phyloP scores from a whole-genome alignment of 192 early-diverging fungal genomes.

The Podila minutissima region DNA sequence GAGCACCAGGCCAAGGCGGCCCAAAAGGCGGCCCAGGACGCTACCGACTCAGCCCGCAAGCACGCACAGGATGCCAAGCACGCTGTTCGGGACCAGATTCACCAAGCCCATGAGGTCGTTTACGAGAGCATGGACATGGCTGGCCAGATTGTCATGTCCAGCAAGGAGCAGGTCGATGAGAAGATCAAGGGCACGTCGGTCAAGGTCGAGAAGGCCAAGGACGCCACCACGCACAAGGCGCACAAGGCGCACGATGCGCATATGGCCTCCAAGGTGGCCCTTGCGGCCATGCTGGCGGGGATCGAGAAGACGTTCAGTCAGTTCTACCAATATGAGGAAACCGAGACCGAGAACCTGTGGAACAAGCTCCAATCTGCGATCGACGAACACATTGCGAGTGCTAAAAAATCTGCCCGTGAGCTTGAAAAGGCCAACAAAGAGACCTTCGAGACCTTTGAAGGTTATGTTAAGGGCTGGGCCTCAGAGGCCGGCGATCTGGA shows the following conservation, averaged over 20 bases:
- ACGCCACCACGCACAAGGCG: constrained; percentile 26
- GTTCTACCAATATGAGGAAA: constrained; percentile 39
- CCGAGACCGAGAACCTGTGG: constrained; percentile 42
- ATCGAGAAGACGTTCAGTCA: constrained; percentile 29
- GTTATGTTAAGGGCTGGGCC: constrained; percentile 36
- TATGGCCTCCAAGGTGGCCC: constrained; percentile 21
- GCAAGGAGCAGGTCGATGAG: constrained; percentile 19
- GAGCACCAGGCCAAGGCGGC: constrained; percentile 8
- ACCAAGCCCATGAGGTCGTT: background rate
- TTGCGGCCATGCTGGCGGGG: constrained; percentile 35
- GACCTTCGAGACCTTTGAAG: constrained; percentile 32
- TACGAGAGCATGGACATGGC: background rate
- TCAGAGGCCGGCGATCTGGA: constrained; percentile 23
- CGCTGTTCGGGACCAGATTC: background rate
- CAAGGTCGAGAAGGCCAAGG: constrained; percentile 12
- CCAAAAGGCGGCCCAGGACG: constrained; percentile 3
- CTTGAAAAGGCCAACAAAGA: constrained; percentile 39
- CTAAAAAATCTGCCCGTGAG: constrained; percentile 21
- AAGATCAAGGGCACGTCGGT: constrained; percentile 13
- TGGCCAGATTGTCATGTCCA: background rate
- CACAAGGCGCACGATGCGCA: constrained; percentile 25
- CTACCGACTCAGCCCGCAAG: background rate
- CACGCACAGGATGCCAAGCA: background rate
- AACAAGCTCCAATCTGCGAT: constrained; percentile 35
- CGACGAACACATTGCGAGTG: constrained; percentile 30